A percentile compares a stretch with the other conserved stretches of the same genome.
Evolutionary conservation across 2,329 filamentous ascomycete species (phyloP).

Genomic region (Canariomyces notabilis): DNA sequence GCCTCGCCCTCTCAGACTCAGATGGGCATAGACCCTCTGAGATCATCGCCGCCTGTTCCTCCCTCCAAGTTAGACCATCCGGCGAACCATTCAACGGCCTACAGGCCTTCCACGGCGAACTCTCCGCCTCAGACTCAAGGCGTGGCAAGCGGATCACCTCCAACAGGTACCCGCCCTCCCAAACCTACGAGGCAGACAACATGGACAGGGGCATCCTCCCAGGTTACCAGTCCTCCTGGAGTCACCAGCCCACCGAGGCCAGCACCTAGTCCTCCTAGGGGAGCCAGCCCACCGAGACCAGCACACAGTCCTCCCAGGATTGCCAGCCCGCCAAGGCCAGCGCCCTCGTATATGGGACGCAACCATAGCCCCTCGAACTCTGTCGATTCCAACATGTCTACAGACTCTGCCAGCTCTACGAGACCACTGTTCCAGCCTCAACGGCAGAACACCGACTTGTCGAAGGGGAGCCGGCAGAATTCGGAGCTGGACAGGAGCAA

Average conservation of each 20-base stretch:
- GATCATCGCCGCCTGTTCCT: constrained; percentile 8
- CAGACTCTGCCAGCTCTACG: constrained; percentile 7
- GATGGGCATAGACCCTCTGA: neutral
- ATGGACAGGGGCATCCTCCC: neutral
- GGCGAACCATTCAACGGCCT: neutral
- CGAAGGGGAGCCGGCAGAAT: neutral
- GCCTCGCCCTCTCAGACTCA: neutral
- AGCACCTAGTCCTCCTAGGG: constrained; percentile 2
- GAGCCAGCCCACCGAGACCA: neutral
- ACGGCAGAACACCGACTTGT: constrained; percentile 5
- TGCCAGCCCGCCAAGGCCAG: neutral
- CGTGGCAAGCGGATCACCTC: constrained; percentile 3
- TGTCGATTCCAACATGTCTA: constrained; percentile 5
- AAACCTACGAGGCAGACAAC: neutral
- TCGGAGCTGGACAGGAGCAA: neutral
- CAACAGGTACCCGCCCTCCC: neutral
- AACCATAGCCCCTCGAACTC: constrained; percentile 11
- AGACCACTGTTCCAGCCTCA: neutral
- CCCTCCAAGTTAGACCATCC: neutral
- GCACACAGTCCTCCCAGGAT: neutral
- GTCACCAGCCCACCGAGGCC: neutral
- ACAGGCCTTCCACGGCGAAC: constrained; percentile 3
- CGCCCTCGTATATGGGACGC: neutral
- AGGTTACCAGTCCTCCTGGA: neutral
- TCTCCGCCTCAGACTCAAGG: constrained; percentile 3